phyloP scores from a whole-genome alignment of 371 early-diverging fungal species.

The Mortierella sp. region DNA sequence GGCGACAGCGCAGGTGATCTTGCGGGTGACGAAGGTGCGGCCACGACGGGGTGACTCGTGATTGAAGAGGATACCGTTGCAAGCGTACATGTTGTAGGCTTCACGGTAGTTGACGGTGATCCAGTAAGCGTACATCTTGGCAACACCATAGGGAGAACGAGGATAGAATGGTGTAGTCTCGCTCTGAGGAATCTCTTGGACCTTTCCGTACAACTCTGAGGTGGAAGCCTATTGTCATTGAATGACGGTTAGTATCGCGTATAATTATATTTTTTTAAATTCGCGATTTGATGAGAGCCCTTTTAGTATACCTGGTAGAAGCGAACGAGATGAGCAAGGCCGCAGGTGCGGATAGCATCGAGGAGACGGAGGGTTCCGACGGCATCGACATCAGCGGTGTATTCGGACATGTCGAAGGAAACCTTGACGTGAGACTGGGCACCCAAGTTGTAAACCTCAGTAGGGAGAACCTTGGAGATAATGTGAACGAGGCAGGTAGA shows the following conservation, averaged over 20 bases:
- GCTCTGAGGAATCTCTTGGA: conserved; percentile 85
- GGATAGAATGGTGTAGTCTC: conserved; percentile 93
- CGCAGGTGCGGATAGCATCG: conserved; percentile 87
- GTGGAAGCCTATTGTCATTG: conserved; percentile 73
- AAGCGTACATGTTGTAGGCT: conserved; percentile 86
- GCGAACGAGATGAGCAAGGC: conserved; percentile 75
- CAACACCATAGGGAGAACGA: conserved; percentile 90
- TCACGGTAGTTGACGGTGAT: conserved; percentile 90
- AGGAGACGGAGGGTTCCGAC: conserved; percentile 88
- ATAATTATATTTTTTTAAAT: background rate
- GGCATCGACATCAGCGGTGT: conserved; percentile 90
- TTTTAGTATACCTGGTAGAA: conserved; percentile 76
- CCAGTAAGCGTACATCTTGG: conserved; percentile 90
- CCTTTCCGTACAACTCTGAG: conserved; percentile 89
- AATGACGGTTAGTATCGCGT: background rate
- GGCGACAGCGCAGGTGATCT: conserved; percentile 90
- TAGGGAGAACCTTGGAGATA: conserved; percentile 79
- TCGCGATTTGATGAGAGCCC: background rate
- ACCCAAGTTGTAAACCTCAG: conserved; percentile 84
- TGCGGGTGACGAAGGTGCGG: conserved; percentile 89
- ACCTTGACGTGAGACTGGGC: conserved; percentile 90
- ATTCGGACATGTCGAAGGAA: conserved; percentile 91
- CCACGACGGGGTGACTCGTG: conserved; percentile 92
- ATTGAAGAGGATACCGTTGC: conserved; percentile 92
- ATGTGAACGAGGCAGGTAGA: conserved; percentile 86